Percentiles rank a stretch among this genome's conserved stretches.
These are phyloP conservation scores for Zelopaecilomyces penicillatus DNA, from an alignment of 2,329 filamentous ascomycete species.

Conservation along the genomic window DNA sequence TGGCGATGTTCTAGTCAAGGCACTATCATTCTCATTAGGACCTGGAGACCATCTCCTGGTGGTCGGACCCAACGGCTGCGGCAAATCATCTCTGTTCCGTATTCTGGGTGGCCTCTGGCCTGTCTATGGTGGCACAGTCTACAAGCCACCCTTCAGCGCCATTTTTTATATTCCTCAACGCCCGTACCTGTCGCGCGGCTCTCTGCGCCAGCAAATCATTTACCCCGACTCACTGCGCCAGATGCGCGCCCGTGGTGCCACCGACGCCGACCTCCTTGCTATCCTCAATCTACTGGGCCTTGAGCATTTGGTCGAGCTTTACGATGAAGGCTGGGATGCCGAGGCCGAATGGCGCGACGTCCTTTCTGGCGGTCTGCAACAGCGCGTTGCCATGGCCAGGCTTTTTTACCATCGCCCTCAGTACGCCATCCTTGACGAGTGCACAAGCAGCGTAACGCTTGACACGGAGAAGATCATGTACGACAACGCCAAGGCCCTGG, in stretches of 20 bases:
- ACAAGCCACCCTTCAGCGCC: constrained; percentile 82
- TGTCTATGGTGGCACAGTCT: constrained; percentile 87
- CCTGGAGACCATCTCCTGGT: constrained; percentile 88
- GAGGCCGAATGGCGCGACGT: constrained; percentile 97
- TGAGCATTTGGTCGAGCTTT: constrained; percentile 69
- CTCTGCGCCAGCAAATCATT: constrained; percentile 91
- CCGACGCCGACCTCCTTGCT: constrained; percentile 68
- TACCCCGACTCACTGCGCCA: constrained; percentile 85
- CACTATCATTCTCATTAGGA: constrained; percentile 77
- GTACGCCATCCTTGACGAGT: constrained; percentile 96
- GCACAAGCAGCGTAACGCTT: constrained; percentile 88
- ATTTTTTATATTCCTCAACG: constrained; percentile 98
- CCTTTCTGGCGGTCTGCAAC: constrained; percentile 83
- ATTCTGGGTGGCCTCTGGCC: constrained; percentile 96
- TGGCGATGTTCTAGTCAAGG: constrained; percentile 80
- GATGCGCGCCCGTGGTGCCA: constrained; percentile 77
- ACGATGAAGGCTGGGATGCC: constrained; percentile 75
- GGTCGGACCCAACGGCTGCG: constrained; percentile 93
- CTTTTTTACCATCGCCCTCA: constrained; percentile 88
- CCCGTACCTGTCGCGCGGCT: constrained; percentile 84
- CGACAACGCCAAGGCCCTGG: constrained; percentile 83
- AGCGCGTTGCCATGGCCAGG: constrained; percentile 92
- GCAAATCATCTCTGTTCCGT: constrained; percentile 91
- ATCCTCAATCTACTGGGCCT: constrained; percentile 77
- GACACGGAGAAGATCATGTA: constrained; percentile 97